Evolutionary conservation across 1,284 basidiomycete genomes (phyloP).

Genomic region (Pulchroboletus neoregius): DNA sequence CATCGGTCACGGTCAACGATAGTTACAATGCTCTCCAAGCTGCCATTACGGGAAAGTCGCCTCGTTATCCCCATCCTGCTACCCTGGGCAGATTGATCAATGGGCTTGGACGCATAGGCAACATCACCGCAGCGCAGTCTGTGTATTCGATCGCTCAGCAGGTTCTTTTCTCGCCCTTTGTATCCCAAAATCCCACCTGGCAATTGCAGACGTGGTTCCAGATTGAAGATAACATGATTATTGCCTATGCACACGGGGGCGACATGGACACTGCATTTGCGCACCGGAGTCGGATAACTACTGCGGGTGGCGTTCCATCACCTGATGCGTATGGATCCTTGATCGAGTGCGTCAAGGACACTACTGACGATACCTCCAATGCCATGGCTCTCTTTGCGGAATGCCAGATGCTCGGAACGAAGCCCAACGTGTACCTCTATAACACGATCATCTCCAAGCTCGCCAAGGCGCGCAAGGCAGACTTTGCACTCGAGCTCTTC

Average conservation of each 20-base stretch:
- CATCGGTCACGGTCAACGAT: constrained; percentile 27
- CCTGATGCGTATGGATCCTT: constrained; percentile 90
- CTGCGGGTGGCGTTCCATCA: constrained; percentile 73
- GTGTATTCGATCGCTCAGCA: constrained; percentile 72
- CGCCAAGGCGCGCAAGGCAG: constrained; percentile 88
- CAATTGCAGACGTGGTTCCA: constrained; percentile 67
- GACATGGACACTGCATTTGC: constrained; percentile 76
- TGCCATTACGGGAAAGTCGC: constrained; percentile 31
- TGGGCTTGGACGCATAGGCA: constrained; percentile 59
- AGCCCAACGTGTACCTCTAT: constrained; percentile 83
- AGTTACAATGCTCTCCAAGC: constrained; percentile 40
- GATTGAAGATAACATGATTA: constrained; percentile 86
- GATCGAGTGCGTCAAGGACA: constrained; percentile 84
- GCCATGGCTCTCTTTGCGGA: constrained; percentile 84
- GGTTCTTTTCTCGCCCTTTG: constrained; percentile 42
- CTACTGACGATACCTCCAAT: constrained; percentile 88
- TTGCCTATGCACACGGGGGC: constrained; percentile 77
- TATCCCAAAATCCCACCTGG: constrained; percentile 43
- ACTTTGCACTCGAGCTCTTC: constrained; percentile 83
- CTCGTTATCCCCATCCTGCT: constrained; percentile 50
- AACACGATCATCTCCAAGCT: constrained; percentile 96
- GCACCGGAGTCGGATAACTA: constrained; percentile 76
- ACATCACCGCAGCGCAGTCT: constrained; percentile 58
- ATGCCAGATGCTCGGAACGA: constrained; percentile 64
- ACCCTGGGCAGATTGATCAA: constrained; percentile 65